A percentile compares a stretch with the other conserved stretches of the same genome.
phyloP scores from a whole-genome alignment of 352 stramenopile species.

The Globisporangium radiosum region DNA sequence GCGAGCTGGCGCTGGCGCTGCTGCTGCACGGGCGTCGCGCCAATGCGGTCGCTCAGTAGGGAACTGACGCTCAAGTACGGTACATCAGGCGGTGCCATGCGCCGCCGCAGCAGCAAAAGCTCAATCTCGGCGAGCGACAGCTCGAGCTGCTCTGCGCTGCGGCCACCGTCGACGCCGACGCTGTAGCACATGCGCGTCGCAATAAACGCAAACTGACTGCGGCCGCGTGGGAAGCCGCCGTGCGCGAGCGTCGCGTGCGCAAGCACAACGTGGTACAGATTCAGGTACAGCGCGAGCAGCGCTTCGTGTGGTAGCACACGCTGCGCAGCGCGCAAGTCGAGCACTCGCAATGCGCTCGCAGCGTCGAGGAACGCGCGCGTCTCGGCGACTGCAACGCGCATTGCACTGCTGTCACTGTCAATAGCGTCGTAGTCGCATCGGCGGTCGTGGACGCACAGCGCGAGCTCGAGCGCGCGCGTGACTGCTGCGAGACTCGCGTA shows the following conservation, averaged over 20 bases:
- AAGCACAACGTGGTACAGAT: conserved; percentile 71
- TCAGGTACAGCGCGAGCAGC: conserved; percentile 70
- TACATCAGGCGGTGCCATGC: conserved; percentile 39
- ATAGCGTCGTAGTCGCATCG: conserved; percentile 11
- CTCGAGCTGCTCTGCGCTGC: conserved; percentile 20
- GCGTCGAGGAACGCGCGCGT: conserved; percentile 65
- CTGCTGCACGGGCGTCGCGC: neutral
- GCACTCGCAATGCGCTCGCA: conserved; percentile 42
- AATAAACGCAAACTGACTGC: conserved; percentile 54
- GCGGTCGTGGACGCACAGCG: conserved; percentile 25
- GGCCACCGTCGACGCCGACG: conserved; percentile 21
- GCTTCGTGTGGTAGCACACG: conserved; percentile 46
- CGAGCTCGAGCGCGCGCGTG: conserved; percentile 15
- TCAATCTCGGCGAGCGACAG: conserved; percentile 78
- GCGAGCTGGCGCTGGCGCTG: conserved; percentile 7
- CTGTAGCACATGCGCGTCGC: conserved; percentile 56
- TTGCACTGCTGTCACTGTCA: no score
- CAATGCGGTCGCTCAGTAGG: neutral
- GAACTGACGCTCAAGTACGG: conserved; percentile 30
- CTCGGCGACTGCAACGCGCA: conserved; percentile 32
- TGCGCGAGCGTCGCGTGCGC: conserved; percentile 72
- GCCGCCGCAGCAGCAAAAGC: conserved; percentile 56
- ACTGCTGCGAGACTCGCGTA: conserved; percentile 18
- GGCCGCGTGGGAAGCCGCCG: conserved; percentile 40
- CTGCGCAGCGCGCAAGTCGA: conserved; percentile 46